Percentiles rank a stretch among this genome's conserved stretches.
phyloP scores from a whole-genome alignment of 1,284 basidiomycete species.

The Coniferiporia weirii region DNA sequence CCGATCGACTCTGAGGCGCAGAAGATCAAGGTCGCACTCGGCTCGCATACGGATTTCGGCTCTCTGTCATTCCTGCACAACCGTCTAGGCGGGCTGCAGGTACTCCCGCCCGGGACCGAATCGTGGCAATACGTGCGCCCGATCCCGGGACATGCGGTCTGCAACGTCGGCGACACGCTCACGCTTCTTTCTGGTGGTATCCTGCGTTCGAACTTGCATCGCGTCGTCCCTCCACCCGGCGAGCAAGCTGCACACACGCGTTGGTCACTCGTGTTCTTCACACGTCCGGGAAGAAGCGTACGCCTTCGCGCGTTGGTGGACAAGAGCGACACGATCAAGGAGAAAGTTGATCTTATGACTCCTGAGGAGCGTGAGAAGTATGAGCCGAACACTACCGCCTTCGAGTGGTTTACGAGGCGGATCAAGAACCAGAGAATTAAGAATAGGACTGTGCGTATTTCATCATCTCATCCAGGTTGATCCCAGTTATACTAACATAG shows the following conservation, averaged over 20 bases:
- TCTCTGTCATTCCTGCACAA: constrained; percentile 63
- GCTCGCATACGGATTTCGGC: constrained; percentile 47
- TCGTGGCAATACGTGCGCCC: constrained; percentile 59
- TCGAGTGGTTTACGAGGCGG: constrained; percentile 45
- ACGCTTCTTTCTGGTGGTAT: constrained; percentile 54
- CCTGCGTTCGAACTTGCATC: constrained; percentile 51
- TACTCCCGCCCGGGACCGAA: constrained; percentile 53
- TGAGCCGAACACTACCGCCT: constrained; percentile 37
- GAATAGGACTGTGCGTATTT: constrained; percentile 34
- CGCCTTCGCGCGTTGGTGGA: constrained; percentile 43
- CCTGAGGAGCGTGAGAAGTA: constrained; percentile 23
- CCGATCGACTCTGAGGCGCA: constrained; percentile 14
- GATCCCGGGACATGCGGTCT: constrained; percentile 51
- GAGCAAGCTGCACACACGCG: constrained; percentile 45
- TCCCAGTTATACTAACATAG: not conserved
- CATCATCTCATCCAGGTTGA: not conserved
- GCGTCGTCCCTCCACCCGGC: constrained; percentile 31
- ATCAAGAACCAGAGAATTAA: constrained; percentile 41
- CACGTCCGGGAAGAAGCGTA: constrained; percentile 49
- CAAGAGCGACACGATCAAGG: constrained; percentile 32
- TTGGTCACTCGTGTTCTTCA: constrained; percentile 61
- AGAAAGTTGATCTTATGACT: not conserved
- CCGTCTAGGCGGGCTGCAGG: constrained; percentile 66
- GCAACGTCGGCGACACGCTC: constrained; percentile 58
- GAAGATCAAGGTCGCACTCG: constrained; percentile 35